Percentiles rank a stretch among this genome's conserved stretches.
phyloP scores from a whole-genome alignment of 768 basidiomycete genomes.

The Leucocoprinus leucothites region DNA sequence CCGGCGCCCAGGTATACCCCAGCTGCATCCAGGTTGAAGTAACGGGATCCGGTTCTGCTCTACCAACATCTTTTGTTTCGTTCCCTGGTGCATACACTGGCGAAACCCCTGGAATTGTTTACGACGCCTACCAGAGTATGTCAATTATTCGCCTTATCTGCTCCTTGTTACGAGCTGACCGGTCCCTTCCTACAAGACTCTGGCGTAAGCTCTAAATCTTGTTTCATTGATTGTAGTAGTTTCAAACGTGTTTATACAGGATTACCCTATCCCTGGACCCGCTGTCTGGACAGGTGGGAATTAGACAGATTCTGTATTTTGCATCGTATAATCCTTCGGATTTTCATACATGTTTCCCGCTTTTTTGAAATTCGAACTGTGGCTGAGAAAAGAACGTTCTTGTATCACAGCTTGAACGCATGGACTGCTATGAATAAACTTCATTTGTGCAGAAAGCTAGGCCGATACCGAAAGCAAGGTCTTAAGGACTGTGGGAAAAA shows the following conservation, averaged over 20 bases:
- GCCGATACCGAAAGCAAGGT: too few relatives aligned
- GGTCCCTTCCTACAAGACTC: neutral
- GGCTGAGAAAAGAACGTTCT: too few relatives aligned
- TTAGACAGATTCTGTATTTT: neutral
- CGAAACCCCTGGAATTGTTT: slow-evolving; percentile 31
- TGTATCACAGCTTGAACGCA: too few relatives aligned
- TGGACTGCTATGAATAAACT: too few relatives aligned
- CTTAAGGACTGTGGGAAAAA: too few relatives aligned
- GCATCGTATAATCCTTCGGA: too few relatives aligned
- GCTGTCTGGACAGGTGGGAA: slow-evolving; percentile 24
- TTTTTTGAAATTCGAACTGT: too few relatives aligned
- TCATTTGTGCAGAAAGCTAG: too few relatives aligned
- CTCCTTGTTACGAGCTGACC: neutral
- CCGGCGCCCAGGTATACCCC: slow-evolving; percentile 41
- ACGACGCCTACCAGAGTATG: slow-evolving; percentile 31
- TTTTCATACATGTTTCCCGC: too few relatives aligned
- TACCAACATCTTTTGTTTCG: slow-evolving; percentile 41
- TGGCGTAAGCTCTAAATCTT: slow-evolving; percentile 7
- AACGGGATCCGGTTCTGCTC: slow-evolving; percentile 38
- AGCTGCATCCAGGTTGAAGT: slow-evolving; percentile 43
- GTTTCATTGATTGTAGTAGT: neutral
- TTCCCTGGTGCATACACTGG: slow-evolving; percentile 43
- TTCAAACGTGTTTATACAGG: slow-evolving; percentile 8
- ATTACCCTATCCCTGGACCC: slow-evolving; percentile 41
- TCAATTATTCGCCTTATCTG: neutral